Base-by-base conservation (phyloP, 495 filamentous ascomycete species). In the Podospora bellae-mahoneyi region DNA sequence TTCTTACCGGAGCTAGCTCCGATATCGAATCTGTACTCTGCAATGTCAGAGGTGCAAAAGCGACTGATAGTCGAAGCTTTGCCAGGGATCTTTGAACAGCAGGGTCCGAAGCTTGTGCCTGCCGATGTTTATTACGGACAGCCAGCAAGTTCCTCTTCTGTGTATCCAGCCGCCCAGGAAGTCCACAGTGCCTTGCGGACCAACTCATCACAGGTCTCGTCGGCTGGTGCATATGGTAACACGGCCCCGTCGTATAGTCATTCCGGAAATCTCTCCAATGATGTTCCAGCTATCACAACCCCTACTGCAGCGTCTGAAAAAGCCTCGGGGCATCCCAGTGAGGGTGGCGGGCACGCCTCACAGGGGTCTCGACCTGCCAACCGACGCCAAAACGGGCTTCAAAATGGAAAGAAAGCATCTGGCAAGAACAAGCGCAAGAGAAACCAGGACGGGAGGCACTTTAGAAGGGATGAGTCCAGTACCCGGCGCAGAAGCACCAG, bases 1-100 rank as follows among this genome's bases (percentile, higher is more conserved):
- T 81, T 89, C 68, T 81, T 90, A 27, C 88, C 89, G 1, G 85
- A 87, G 69, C 65, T 78, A 19, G 71, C 79, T 15, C 66, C 81
- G 9, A 78, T 92, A 55, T 74, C 78, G 10, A 78, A 78, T 9
- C 73, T 90, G 18, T 72, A 80, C 7, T 72, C 79, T 65, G 75
- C 82, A 9, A 75, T 77, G 48, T 67, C 27, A 61, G 67, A 73
- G 83, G 84, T 61, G 84, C 90, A 83, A 82, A 90, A 73, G 81
- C 83, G 67, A 70, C 76, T 92, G 4, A 78, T 92, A 61, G 80
- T 80, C 4, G 84, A 83, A 19, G 88, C 88, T 20, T 83, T 92
- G 62, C 86, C 88, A 2, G 69, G 75, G 28, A 68, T 76, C 5
- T 70, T 76, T 54, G 56, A 68, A 9, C 64, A 53, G 16, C 68